A percentile compares a stretch with the other conserved stretches of the same genome.
These are phyloP conservation scores for Didymella pomorum DNA, from an alignment of 2,329 filamentous ascomycete species.

Conservation along the genomic window DNA sequence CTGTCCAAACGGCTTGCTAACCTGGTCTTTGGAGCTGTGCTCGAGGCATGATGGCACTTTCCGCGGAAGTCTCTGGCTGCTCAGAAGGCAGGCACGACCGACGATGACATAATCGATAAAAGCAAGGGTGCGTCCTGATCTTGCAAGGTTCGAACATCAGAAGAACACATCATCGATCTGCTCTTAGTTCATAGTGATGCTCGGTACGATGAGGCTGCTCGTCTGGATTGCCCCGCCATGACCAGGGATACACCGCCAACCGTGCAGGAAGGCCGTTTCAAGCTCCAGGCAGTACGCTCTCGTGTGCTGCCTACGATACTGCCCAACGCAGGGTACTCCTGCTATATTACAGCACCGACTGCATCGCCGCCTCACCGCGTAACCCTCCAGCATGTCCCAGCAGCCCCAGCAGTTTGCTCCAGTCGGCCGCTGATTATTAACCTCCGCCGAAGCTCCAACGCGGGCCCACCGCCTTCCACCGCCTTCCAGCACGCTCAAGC, in stretches of 20 bases:
- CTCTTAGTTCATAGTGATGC: slow-evolving; percentile 1
- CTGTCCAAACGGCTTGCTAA: slow-evolving; percentile 21
- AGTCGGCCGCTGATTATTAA: slow-evolving; percentile 36
- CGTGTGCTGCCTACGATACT: slow-evolving; percentile 30
- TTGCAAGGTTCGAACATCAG: slow-evolving; percentile 1
- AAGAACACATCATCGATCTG: slow-evolving; percentile 2
- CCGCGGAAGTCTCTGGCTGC: not conserved
- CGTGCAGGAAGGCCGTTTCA: slow-evolving; percentile 24
- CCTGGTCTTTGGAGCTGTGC: slow-evolving; percentile 25
- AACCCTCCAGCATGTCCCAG: slow-evolving; percentile 26
- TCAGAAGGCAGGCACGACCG: slow-evolving; percentile 1
- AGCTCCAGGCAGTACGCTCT: slow-evolving; percentile 28
- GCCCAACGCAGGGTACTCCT: slow-evolving; percentile 26
- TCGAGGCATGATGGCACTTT: slow-evolving; percentile 20
- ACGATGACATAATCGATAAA: slow-evolving; percentile 8
- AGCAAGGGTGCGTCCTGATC: not conserved
- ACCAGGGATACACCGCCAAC: slow-evolving; percentile 28
- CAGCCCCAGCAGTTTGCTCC: slow-evolving; percentile 24
- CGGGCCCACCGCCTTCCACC: slow-evolving; percentile 41
- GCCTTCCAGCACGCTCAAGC: slow-evolving; percentile 33
- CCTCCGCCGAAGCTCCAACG: slow-evolving; percentile 26
- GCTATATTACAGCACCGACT: slow-evolving; percentile 30
- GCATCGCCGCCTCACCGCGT: slow-evolving; percentile 21
- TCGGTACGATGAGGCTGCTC: slow-evolving; percentile 14
- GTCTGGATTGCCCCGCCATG: slow-evolving; percentile 22